A percentile compares a stretch with the other conserved stretches of the same genome.
phyloP scores from a whole-genome alignment of 352 stramenopile genomes.

The Phytophthora niederhauseri region DNA sequence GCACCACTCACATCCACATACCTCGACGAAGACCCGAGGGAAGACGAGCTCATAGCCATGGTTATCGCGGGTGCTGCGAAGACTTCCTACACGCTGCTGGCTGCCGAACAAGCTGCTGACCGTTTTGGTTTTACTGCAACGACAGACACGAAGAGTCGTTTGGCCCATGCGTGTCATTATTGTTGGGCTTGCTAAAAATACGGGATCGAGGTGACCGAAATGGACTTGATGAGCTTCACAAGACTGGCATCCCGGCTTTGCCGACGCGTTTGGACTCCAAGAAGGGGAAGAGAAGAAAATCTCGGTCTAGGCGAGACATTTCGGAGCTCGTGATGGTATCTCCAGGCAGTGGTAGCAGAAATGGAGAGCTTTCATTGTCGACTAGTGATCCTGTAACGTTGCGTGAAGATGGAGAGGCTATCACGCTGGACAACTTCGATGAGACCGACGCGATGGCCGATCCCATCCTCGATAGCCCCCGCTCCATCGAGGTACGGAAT shows the following conservation, averaged over 20 bases:
- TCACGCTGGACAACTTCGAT: constrained; percentile 76
- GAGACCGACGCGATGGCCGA: constrained; percentile 38
- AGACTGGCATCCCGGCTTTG: not conserved
- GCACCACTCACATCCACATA: constrained; percentile 36
- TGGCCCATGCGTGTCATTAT: constrained; percentile 16
- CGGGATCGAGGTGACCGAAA: constrained; percentile 24
- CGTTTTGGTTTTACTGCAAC: constrained; percentile 30
- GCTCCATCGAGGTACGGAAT: constrained; percentile 51
- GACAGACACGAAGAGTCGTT: constrained; percentile 22
- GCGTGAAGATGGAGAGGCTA: constrained; percentile 19
- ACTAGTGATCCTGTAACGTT: constrained; percentile 4
- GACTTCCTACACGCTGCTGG: not conserved
- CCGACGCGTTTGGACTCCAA: constrained; percentile 5
- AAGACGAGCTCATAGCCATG: constrained; percentile 48
- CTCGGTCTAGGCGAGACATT: not conserved
- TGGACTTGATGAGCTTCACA: constrained; percentile 23
- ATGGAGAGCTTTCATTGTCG: constrained; percentile 16
- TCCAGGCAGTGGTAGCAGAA: constrained; percentile 13
- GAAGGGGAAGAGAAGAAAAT: not conserved
- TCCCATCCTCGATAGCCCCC: constrained; percentile 67
- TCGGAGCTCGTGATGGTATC: constrained; percentile 11
- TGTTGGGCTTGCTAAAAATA: constrained; percentile 38
- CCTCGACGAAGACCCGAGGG: constrained; percentile 45
- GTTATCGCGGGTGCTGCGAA: not conserved
- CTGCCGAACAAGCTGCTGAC: constrained; percentile 9